Evolutionary conservation across 139 green algal species (phyloP).

Genomic region (Penium margaritaceum): DNA sequence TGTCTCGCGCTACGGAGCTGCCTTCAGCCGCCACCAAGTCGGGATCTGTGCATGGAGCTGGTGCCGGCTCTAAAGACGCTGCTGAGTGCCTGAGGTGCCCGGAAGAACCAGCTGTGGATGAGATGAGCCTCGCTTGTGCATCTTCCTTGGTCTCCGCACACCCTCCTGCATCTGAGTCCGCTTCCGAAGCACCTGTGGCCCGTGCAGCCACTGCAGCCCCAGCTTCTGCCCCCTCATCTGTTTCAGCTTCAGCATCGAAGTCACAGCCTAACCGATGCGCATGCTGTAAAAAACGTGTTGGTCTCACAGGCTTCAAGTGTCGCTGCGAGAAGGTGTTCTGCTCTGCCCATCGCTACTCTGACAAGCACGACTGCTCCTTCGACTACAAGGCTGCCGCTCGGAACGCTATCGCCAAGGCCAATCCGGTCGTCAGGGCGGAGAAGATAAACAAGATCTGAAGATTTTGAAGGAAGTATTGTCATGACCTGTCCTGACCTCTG

Average conservation of each 20-base stretch:
- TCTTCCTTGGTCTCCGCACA: too few relatives aligned
- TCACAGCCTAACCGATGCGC: slow-evolving; percentile 48
- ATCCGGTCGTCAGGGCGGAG: slow-evolving; percentile 49
- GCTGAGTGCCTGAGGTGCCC: too few relatives aligned
- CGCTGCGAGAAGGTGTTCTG: slow-evolving; percentile 73
- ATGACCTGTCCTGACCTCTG: neutral
- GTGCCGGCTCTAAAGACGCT: too few relatives aligned
- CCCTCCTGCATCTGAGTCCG: too few relatives aligned
- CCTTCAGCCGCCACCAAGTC: too few relatives aligned
- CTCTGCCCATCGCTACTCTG: slow-evolving; percentile 68
- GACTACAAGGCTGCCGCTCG: slow-evolving; percentile 68
- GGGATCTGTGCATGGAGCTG: too few relatives aligned
- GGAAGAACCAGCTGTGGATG: too few relatives aligned
- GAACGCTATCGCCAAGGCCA: slow-evolving; percentile 55
- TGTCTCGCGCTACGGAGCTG: too few relatives aligned
- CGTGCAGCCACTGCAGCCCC: slow-evolving; percentile 13
- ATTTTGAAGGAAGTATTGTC: too few relatives aligned
- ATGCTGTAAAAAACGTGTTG: slow-evolving; percentile 61
- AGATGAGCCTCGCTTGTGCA: too few relatives aligned
- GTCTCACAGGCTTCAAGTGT: slow-evolving; percentile 83
- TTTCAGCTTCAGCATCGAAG: neutral
- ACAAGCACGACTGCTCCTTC: slow-evolving; percentile 74
- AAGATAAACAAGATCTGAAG: slow-evolving; percentile 52
- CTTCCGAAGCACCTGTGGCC: too few relatives aligned
- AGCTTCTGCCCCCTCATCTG: too few relatives aligned